These are phyloP conservation scores for Scopulariopsis brevicaulis DNA, from an alignment of 2,329 filamentous ascomycete species.

Conservation along the genomic window DNA sequence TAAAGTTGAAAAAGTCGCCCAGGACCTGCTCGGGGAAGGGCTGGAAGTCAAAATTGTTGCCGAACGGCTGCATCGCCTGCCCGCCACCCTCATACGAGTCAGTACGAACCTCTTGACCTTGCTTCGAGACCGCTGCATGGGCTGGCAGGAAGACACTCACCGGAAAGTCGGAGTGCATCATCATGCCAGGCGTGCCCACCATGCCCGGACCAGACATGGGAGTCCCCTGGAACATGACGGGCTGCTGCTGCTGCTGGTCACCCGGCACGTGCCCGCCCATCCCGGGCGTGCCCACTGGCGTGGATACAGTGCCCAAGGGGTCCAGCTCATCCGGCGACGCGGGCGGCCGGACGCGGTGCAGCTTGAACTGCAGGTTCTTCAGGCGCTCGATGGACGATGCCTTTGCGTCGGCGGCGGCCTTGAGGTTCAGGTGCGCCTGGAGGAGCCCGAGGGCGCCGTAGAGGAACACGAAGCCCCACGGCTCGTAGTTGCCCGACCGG, in stretches of 20 bases:
- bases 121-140: background rate
- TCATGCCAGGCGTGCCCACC: slow-evolving; percentile 12
- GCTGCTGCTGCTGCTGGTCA: slow-evolving; percentile 12
- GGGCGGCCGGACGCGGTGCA: slow-evolving; percentile 37
- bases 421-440: slow-evolving; percentile 46
- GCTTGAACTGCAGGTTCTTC: slow-evolving; percentile 44
- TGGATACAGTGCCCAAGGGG: slow-evolving; percentile 10
- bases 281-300: slow-evolving; percentile 14
- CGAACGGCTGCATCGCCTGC: background rate
- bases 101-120: background rate
- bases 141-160: background rate
- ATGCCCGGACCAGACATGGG: slow-evolving; percentile 19
- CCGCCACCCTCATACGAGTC: background rate
- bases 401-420: slow-evolving; percentile 44
- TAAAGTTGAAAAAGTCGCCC: slow-evolving; percentile 4
- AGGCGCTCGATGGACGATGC: slow-evolving; percentile 48
- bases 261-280: slow-evolving; percentile 15
- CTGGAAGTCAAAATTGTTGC: slow-evolving; percentile 1
- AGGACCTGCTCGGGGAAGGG: slow-evolving; percentile 3
- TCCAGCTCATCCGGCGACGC: slow-evolving; percentile 17
- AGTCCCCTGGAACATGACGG: slow-evolving; percentile 30
- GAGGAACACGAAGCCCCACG: slow-evolving; percentile 54
- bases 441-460: slow-evolving; percentile 47
- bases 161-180: slow-evolving; percentile 3
- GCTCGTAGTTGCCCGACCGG: slow-evolving; percentile 52